These are phyloP conservation scores for Clausena lansium DNA, from an alignment of 345 rosid species.

Conservation along the genomic window DNA sequence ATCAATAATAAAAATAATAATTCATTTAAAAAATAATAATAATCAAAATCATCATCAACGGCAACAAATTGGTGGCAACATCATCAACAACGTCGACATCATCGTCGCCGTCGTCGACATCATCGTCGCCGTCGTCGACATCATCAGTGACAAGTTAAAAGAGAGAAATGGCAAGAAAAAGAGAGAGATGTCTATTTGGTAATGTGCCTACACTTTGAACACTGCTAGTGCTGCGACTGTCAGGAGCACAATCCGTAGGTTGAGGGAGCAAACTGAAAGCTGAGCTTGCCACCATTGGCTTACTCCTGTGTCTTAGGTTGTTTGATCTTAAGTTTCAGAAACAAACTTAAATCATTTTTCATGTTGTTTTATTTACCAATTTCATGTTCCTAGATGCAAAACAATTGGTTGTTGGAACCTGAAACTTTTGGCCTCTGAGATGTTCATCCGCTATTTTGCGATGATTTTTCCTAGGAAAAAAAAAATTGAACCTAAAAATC, in stretches of 20 bases:
- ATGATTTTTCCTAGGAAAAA: not conserved
- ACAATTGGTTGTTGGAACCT: not conserved
- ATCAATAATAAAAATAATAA: too few relatives aligned
- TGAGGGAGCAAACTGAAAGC: slow-evolving; percentile 93
- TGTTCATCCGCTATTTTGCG: not conserved
- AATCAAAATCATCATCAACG: too few relatives aligned
- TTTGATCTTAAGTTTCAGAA: not conserved
- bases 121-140: too few relatives aligned
- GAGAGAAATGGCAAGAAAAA: too few relatives aligned
- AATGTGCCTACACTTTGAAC: too few relatives aligned
- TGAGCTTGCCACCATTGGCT: slow-evolving; percentile 19
- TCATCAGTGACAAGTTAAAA: too few relatives aligned
- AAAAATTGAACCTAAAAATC: too few relatives aligned
- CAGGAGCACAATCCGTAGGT: slow-evolving; percentile 86
- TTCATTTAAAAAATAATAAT: too few relatives aligned
- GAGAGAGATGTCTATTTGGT: too few relatives aligned
- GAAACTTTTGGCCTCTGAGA: not conserved
- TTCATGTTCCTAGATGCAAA: not conserved
- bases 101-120: too few relatives aligned
- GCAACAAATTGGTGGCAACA: too few relatives aligned
- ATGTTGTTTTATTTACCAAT: not conserved
- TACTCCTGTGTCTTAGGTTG: not conserved
- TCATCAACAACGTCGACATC: too few relatives aligned
- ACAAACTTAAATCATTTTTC: slow-evolving; percentile 8
- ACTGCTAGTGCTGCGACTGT: slow-evolving; percentile 88